Evolutionary conservation across 192 early-diverging fungal species (phyloP).

Genomic region (Backusella westeae): DNA sequence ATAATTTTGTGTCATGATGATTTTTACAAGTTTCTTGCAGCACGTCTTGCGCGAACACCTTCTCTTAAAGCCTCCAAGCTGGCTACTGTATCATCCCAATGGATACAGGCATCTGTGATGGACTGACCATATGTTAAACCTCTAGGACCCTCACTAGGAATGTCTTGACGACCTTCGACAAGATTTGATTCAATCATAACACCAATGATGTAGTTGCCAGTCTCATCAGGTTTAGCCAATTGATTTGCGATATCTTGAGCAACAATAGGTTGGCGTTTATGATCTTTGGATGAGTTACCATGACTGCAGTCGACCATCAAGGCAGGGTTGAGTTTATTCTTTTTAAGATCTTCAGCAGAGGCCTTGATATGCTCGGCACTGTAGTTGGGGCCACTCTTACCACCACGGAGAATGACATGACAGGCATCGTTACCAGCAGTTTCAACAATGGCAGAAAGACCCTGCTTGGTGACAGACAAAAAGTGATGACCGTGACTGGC

Average conservation of each 20-base stretch:
- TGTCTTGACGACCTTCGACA: constrained; percentile 76
- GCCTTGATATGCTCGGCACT: constrained; percentile 64
- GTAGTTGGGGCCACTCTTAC: constrained; percentile 88
- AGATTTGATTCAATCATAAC: constrained; percentile 98
- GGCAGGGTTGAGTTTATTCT: constrained; percentile 51
- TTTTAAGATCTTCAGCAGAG: constrained; percentile 55
- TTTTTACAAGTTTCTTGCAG: background rate
- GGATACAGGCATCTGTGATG: constrained; percentile 92
- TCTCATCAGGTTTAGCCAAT: constrained; percentile 53
- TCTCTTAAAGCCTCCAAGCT: constrained; percentile 71
- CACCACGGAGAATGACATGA: constrained; percentile 94
- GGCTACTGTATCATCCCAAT: constrained; percentile 85
- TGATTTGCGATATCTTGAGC: constrained; percentile 46
- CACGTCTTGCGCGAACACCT: constrained; percentile 68
- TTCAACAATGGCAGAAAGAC: constrained; percentile 78
- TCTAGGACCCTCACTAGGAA: constrained; percentile 69
- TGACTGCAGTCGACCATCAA: constrained; percentile 98
- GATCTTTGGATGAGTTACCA: constrained; percentile 92
- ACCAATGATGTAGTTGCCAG: constrained; percentile 75
- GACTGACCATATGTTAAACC: constrained; percentile 82
- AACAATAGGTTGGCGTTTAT: constrained; percentile 80
- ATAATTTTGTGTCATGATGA: background rate
- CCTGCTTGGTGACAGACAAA: constrained; percentile 84
- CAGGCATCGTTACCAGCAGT: constrained; percentile 89
- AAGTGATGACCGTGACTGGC: constrained; percentile 75